Base-by-base conservation (phyloP, 1,284 basidiomycete genomes). In the Tilletia walkeri region DNA sequence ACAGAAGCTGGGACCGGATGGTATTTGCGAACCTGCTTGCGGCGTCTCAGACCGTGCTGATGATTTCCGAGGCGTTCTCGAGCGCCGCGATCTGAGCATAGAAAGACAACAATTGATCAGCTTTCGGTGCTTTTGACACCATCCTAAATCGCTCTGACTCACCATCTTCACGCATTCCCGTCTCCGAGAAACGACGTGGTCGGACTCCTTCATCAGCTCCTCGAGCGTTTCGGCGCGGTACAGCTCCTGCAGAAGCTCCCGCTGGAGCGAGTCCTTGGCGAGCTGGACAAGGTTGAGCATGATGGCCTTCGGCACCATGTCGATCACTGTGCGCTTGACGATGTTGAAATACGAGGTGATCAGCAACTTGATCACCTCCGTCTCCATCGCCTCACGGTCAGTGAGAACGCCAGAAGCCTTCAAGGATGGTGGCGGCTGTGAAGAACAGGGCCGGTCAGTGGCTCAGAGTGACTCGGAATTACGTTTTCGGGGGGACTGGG, bases 321-420 rank as follows among this genome's bases (percentile, higher is more conserved):
- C 96, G 83, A 98, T 98, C 90, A 99, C 94, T 85, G 97, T 95
- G 69, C 95, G 91, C 88, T 99, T 98, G 74, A 97, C 93, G 76
- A 82, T 79, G 70, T 82, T 82, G 49, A 78, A 82, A 74, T 81
- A 75, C 36, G 75, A 79, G 69, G 73, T 75, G 73, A 81, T 80
- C 71, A 82, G 76, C 53, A 90, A 92, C 86, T 84, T 99, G 89
- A 99, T 99, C 73, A 99, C 95, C 82, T 99, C 96, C 4, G 95
- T 98, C 86, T 99, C 96, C 90, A 98, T 94, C 65, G 91, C 90
- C 86, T 99, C 96, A 71, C 96, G 89, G 79, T 99, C 95, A 80
- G 89, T 97, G 78, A 99, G 86, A 34, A 92, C 91, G n/a, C 91
- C 89, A 76, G 95, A 92, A 6, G 96, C 95, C 80, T 92, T 90